Conservation (phyloP, 305 asterid genomes). For the Striga hermonthica region DNA sequence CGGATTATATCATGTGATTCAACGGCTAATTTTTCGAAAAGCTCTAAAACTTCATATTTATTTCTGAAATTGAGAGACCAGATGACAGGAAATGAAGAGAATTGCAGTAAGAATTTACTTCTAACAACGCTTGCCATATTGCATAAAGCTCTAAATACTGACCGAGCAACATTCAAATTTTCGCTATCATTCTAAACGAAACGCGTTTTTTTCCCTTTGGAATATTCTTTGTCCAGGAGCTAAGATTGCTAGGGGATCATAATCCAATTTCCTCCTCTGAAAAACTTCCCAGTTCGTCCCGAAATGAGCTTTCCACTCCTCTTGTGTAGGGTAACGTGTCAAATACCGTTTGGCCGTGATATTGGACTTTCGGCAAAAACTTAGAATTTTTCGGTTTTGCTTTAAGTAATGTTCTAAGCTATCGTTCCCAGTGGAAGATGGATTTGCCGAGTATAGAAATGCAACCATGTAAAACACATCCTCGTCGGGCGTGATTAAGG, state of each 20-base stretch:
- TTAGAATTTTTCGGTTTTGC: conserved; percentile 58
- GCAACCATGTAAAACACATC: conserved; percentile 78
- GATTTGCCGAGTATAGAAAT: conserved; percentile 67
- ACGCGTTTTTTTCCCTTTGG: conserved; percentile 40
- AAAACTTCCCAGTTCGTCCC: conserved; percentile 76
- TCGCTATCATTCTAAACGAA: conserved; percentile 35
- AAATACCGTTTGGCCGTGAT: conserved; percentile 81
- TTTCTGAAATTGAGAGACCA: not conserved
- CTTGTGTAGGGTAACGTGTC: conserved; percentile 66
- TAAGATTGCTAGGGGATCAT: conserved; percentile 84
- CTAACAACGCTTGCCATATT: conserved; percentile 21
- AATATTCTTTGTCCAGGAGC: conserved; percentile 96
- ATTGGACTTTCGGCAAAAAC: conserved; percentile 44
- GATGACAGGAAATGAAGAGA: conserved; percentile 27
- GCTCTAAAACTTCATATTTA: not conserved
- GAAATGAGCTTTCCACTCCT: conserved; percentile 87
- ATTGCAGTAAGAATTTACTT: conserved; percentile 32
- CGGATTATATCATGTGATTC: not conserved
- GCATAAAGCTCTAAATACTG: conserved; percentile 25
- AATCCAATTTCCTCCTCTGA: conserved; percentile 54
- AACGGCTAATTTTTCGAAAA: not conserved
- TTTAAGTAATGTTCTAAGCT: conserved; percentile 56
- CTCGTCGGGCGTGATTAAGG: conserved; percentile 73
- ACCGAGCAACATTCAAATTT: not conserved
- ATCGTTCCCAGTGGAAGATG: conserved; percentile 68